A percentile compares a stretch with the other conserved stretches of the same genome.
These are phyloP conservation scores for Hygrophorus pudorinus DNA, from an alignment of 768 basidiomycete species.

Conservation along the genomic window DNA sequence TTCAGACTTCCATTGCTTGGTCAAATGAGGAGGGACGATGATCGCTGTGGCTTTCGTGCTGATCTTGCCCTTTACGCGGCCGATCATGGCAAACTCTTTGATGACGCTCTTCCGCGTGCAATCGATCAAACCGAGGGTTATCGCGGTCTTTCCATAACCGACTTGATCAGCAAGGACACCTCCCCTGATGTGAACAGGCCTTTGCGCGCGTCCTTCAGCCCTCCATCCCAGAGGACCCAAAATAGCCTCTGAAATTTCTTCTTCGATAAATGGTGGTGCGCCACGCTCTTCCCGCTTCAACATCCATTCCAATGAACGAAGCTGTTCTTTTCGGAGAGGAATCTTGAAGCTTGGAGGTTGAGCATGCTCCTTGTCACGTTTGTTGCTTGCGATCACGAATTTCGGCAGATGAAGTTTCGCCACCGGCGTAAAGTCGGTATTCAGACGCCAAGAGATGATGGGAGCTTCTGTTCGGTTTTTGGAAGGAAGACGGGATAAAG, in stretches of 20 bases:
- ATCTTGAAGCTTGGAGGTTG: constrained; percentile 79
- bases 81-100: constrained; percentile 46
- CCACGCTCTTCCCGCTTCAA: constrained; percentile 58
- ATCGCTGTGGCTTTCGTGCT: constrained; percentile 72
- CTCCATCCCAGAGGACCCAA: constrained; percentile 85
- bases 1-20: constrained; percentile 85
- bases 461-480: constrained; percentile 36
- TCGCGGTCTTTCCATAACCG: constrained; percentile 95
- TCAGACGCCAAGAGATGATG: constrained; percentile 67
- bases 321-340: constrained; percentile 71
- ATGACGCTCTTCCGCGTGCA: constrained; percentile 47
- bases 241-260: constrained; percentile 89
- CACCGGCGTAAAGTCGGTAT: constrained; percentile 65
- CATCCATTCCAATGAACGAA: constrained; percentile 93
- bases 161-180: constrained; percentile 95
- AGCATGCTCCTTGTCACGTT: constrained; percentile 50
- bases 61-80: constrained; percentile 52
- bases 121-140: constrained; percentile 84
- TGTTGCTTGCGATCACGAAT: constrained; percentile 72
- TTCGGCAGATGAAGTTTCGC: constrained; percentile 49
- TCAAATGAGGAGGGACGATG: constrained; percentile 85
- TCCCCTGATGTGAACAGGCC: constrained; percentile 67
- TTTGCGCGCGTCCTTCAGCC: constrained; percentile 83
- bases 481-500: constrained; percentile 66
- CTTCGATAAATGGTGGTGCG: constrained; percentile 74